Percentiles rank a stretch among this genome's conserved stretches.
These are phyloP conservation scores for Boletus insuetus DNA, from an alignment of 768 basidiomycete genomes.

Conservation along the genomic window DNA sequence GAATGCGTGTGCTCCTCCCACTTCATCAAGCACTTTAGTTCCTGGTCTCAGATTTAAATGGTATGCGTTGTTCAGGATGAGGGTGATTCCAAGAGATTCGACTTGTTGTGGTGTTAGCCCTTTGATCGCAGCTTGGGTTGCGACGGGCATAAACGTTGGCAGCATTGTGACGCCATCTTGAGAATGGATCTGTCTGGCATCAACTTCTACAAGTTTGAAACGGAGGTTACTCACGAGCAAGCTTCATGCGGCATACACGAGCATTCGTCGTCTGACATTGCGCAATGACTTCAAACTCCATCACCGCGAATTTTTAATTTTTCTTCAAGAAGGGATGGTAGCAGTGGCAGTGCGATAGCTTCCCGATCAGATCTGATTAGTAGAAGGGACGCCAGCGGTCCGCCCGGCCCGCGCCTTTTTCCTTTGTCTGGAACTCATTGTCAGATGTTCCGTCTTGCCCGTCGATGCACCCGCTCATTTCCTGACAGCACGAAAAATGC, in stretches of 20 bases:
- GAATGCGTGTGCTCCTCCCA: constrained; percentile 85
- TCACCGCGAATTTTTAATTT: constrained; percentile 20
- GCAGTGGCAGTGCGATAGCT: constrained; percentile 13
- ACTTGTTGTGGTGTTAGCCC: constrained; percentile 85
- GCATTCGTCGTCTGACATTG: constrained; percentile 80
- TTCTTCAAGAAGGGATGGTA: neutral
- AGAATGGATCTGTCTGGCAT: constrained; percentile 1
- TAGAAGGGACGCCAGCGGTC: neutral
- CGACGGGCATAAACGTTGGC: constrained; percentile 93
- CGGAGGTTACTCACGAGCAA: constrained; percentile 56
- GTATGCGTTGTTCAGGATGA: constrained; percentile 89
- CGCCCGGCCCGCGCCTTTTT: constrained; percentile 14
- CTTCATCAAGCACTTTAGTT: constrained; percentile 64
- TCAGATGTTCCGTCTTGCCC: constrained; percentile 23
- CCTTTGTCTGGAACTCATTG: no score
- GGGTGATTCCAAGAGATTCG: constrained; percentile 74
- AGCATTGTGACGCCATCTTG: constrained; percentile 78
- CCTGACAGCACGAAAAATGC: neutral
- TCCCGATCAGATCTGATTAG: neutral
- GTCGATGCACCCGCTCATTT: constrained; percentile 14
- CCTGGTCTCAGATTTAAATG: constrained; percentile 88
- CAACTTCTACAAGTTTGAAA: constrained; percentile 4
- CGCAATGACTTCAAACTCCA: constrained; percentile 84
- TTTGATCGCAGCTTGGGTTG: constrained; percentile 90
- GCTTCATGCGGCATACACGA: constrained; percentile 79